phyloP scores from a whole-genome alignment of 805 yeast genomes.

The Huiozyma naganishii region DNA sequence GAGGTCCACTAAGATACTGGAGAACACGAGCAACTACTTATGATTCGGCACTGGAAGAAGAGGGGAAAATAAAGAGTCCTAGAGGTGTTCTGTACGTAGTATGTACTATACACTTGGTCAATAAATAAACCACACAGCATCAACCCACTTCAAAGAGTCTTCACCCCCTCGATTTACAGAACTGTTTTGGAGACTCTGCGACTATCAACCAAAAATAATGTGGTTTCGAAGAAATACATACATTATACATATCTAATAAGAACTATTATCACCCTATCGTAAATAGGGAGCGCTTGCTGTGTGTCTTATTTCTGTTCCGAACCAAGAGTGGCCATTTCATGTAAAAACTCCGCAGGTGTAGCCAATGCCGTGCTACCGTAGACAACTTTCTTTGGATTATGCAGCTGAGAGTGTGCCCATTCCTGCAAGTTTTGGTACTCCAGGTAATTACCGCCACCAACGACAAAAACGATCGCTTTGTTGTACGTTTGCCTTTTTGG shows the following conservation, averaged over 20 bases:
- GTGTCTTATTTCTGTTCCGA: neutral
- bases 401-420: constrained; percentile 47
- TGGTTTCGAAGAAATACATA: too few species aligned
- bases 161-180: too few species aligned
- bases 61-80: neutral
- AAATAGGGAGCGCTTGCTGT: too few species aligned
- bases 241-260: too few species aligned
- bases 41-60: constrained; percentile 7
- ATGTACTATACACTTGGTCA: neutral
- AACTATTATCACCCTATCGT: too few species aligned
- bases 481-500: constrained; percentile 76
- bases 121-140: neutral
- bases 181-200: too few species aligned
- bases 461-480: constrained; percentile 80
- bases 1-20: constrained; percentile 63
- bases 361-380: constrained; percentile 80
- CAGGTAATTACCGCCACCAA: constrained; percentile 92
- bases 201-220: too few species aligned
- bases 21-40: constrained; percentile 27
- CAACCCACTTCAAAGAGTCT: neutral
- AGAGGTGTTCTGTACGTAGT: too few species aligned
- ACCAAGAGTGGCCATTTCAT: constrained; percentile 52
- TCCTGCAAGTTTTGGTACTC: constrained; percentile 93
- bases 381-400: constrained; percentile 45
- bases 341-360: constrained; percentile 58